Evolutionary conservation across 768 basidiomycete genomes (phyloP).

Genomic region (Kwoniella sp.): DNA sequence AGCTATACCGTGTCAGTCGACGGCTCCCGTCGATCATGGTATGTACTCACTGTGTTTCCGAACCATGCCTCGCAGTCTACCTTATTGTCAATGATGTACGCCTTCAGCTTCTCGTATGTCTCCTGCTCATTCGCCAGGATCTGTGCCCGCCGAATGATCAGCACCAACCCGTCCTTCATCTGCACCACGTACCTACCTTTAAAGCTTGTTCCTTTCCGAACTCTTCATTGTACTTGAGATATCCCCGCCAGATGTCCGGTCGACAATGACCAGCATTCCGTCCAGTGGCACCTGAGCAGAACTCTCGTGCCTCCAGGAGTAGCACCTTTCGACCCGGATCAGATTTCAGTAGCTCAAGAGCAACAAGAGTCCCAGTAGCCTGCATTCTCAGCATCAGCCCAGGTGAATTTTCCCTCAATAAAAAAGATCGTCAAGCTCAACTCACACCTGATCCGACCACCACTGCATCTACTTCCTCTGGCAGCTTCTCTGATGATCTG

Average conservation of each 20-base stretch:
- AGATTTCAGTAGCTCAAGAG: constrained; percentile 26
- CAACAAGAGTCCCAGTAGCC: constrained; percentile 26
- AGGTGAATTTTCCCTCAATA: too few relatives aligned
- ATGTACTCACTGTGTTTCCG: constrained; percentile 33
- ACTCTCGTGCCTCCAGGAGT: constrained; percentile 77
- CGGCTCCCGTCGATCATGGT: neutral
- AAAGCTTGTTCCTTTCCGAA: constrained; percentile 32
- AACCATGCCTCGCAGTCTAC: constrained; percentile 43
- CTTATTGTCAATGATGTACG: constrained; percentile 26
- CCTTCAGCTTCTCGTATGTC: constrained; percentile 28
- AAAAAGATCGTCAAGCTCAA: neutral
- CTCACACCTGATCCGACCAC: constrained; percentile 41
- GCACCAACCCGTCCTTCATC: neutral
- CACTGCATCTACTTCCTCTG: constrained; percentile 33
- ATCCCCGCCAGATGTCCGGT: constrained; percentile 34
- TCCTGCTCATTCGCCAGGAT: constrained; percentile 34
- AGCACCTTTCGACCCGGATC: constrained; percentile 58
- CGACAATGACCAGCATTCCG: constrained; percentile 56
- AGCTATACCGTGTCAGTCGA: constrained; percentile 8
- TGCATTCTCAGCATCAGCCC: neutral
- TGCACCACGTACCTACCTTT: constrained; percentile 14
- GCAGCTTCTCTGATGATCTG: constrained; percentile 25
- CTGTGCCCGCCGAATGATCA: constrained; percentile 4
- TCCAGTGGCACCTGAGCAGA: constrained; percentile 64
- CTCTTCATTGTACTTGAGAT: constrained; percentile 22